Evolutionary conservation across 345 rosid genomes (phyloP).

Genomic region (Tarenaya hassleriana): DNA sequence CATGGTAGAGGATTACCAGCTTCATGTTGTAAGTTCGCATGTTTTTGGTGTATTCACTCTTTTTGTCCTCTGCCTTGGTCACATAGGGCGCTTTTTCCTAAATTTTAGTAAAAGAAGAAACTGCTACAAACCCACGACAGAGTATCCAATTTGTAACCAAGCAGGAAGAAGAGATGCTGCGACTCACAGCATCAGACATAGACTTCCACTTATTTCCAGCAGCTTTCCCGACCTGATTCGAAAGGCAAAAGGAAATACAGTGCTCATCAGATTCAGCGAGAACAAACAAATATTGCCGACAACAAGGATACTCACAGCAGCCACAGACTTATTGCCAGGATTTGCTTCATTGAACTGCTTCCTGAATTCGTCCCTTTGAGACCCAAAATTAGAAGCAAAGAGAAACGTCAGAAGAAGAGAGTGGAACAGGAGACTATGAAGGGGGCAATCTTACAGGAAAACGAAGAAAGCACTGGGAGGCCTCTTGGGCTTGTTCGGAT

Average conservation of each 20-base stretch:
- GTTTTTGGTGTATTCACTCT: constrained; percentile 53
- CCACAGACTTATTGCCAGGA: constrained; percentile 80
- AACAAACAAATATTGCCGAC: neutral
- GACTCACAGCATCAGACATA: constrained; percentile 53
- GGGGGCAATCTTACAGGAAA: constrained; percentile 48
- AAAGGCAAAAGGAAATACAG: too few relatives aligned
- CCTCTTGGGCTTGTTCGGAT: constrained; percentile 87
- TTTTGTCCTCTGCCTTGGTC: constrained; percentile 51
- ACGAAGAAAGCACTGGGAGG: constrained; percentile 83
- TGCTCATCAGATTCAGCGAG: too few relatives aligned
- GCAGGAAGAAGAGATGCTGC: neutral
- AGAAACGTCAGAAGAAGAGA: neutral
- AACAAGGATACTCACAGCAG: constrained; percentile 43
- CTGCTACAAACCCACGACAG: neutral
- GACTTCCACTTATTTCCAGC: constrained; percentile 77
- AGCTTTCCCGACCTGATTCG: constrained; percentile 69
- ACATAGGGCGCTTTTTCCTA: constrained; percentile 68
- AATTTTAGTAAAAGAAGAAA: neutral
- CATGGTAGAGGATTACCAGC: constrained; percentile 31
- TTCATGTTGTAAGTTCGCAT: constrained; percentile 58
- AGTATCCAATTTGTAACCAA: neutral
- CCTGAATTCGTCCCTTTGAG: constrained; percentile 60
- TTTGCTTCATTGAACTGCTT: constrained; percentile 51
- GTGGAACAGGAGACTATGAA: constrained; percentile 1
- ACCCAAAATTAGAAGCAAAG: neutral